Evolutionary conservation across 805 yeast genomes (phyloP).

Genomic region (Kurtzmaniella fragi): DNA sequence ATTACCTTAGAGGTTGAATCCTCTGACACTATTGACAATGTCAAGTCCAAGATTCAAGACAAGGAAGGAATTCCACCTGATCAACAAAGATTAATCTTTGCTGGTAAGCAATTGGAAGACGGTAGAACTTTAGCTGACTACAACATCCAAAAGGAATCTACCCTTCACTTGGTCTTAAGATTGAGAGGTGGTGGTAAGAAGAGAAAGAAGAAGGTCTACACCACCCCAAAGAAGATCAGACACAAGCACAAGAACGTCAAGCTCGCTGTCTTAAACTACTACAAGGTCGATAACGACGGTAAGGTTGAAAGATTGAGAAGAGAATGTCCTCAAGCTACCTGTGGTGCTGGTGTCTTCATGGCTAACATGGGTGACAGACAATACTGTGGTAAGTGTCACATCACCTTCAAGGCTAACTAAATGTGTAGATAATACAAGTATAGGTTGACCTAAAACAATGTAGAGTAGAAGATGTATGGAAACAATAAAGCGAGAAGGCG

Average conservation of each 20-base stretch:
- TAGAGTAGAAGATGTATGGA: too few relatives aligned
- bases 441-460: too few relatives aligned
- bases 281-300: slow-evolving; percentile 98
- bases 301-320: slow-evolving; percentile 98
- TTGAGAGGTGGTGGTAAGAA: slow-evolving; percentile 98
- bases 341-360: slow-evolving; percentile 99
- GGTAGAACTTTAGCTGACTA: slow-evolving; percentile 98
- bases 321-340: slow-evolving; percentile 87
- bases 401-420: slow-evolving; percentile 62
- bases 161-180: slow-evolving; percentile 92
- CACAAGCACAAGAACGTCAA: slow-evolving; percentile 99
- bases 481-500: too few relatives aligned
- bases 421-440: background rate
- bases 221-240: slow-evolving; percentile 99
- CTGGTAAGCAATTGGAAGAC: slow-evolving; percentile 99
- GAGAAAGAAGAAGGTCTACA: slow-evolving; percentile 99
- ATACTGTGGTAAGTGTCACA: slow-evolving; percentile 99
- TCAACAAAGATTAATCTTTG: slow-evolving; percentile 98
- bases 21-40: slow-evolving; percentile 97
- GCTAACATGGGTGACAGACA: slow-evolving; percentile 98
- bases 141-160: slow-evolving; percentile 99
- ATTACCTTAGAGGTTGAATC: slow-evolving; percentile 99
- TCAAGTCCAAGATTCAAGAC: slow-evolving; percentile 97
- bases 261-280: slow-evolving; percentile 98
- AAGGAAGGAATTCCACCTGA: slow-evolving; percentile 99